These are phyloP conservation scores for Mollisia scopiformis DNA, from an alignment of 2,329 filamentous ascomycete genomes.

Conservation along the genomic window DNA sequence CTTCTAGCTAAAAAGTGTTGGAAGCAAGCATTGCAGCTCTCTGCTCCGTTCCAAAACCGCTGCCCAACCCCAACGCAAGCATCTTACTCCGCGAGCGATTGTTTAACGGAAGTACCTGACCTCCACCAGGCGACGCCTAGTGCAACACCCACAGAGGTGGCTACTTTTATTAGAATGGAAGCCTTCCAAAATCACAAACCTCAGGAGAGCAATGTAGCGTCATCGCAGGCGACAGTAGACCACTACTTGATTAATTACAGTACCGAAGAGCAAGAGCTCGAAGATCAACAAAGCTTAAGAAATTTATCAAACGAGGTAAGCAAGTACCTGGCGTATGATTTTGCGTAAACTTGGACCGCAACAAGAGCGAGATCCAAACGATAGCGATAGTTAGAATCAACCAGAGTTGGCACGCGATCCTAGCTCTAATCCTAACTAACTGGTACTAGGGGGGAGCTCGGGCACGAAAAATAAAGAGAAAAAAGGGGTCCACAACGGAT, in stretches of 20 bases:
- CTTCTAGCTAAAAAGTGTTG: neutral
- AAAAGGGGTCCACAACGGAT: neutral
- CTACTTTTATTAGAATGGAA: conserved; percentile 2
- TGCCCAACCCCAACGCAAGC: neutral
- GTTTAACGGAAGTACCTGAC: neutral
- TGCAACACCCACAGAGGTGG: conserved; percentile 3
- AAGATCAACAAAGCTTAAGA: neutral
- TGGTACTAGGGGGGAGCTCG: neutral
- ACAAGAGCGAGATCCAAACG: too few species aligned
- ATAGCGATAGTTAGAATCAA: too few species aligned
- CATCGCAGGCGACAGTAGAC: neutral
- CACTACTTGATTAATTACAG: neutral
- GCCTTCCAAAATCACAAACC: neutral
- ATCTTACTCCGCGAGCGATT: neutral
- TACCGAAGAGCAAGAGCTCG: neutral
- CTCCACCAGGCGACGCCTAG: neutral
- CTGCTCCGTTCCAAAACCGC: neutral
- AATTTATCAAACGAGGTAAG: neutral
- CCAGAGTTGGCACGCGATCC: neutral
- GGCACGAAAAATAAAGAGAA: neutral
- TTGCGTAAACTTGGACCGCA: neutral
- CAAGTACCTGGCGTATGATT: neutral
- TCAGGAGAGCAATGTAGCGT: neutral
- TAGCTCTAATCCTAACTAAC: neutral
- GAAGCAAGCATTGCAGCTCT: neutral